A percentile compares a stretch with the other conserved stretches of the same genome.
Conservation (phyloP, 371 early-diverging fungal genomes). For the Haplosporangium sp. region DNA sequence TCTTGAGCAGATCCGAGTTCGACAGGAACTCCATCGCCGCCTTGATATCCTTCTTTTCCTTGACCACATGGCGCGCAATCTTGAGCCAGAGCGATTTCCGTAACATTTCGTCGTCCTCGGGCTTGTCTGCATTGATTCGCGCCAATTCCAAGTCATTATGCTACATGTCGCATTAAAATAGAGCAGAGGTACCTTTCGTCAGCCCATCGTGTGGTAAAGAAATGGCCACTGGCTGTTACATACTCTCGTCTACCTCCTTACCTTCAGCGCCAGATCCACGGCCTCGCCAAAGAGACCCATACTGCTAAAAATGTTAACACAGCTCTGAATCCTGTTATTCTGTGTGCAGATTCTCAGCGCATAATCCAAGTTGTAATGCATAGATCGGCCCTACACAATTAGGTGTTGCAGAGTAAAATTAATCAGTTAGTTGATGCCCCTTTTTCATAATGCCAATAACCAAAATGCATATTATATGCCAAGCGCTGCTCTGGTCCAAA, state of each 20-base stretch:
- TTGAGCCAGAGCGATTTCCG: slow-evolving; percentile 91
- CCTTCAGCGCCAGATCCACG: slow-evolving; percentile 84
- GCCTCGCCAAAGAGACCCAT: slow-evolving; percentile 91
- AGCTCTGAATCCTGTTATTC: slow-evolving; percentile 78
- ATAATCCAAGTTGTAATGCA: slow-evolving; percentile 88
- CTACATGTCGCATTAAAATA: slow-evolving; percentile 46
- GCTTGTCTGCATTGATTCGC: slow-evolving; percentile 89
- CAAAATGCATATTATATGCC: neutral
- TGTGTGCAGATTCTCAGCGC: slow-evolving; percentile 87
- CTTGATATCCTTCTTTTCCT: slow-evolving; percentile 83
- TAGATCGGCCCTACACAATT: slow-evolving; percentile 65
- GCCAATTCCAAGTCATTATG: slow-evolving; percentile 89
- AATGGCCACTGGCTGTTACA: neutral
- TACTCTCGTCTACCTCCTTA: slow-evolving; percentile 22
- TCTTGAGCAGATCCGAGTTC: slow-evolving; percentile 83
- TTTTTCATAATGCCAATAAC: neutral
- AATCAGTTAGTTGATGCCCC: neutral
- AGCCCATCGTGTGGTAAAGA: neutral
- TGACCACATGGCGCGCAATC: slow-evolving; percentile 91
- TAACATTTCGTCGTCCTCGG: slow-evolving; percentile 81
- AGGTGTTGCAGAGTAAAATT: neutral
- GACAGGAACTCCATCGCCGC: slow-evolving; percentile 86
- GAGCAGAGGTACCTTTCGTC: neutral
- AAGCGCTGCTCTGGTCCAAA: neutral
- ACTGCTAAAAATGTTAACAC: slow-evolving; percentile 84